phyloP scores from a whole-genome alignment of 257 asterid genomes.

The Gardenia jasminoides region DNA sequence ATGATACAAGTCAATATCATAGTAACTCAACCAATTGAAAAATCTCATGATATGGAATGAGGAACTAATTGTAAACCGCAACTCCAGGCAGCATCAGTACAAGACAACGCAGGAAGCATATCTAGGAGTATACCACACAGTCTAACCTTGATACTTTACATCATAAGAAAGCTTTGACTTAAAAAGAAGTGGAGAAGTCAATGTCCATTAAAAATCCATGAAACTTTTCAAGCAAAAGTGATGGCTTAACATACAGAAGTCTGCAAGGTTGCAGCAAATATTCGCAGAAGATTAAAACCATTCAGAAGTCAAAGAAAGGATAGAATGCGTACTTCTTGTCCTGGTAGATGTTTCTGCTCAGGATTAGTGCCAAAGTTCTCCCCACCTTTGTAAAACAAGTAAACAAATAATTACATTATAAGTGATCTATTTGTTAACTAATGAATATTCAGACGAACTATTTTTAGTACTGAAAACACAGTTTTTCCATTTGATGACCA shows the following conservation, averaged over 20 bases:
- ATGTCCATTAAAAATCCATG: neutral
- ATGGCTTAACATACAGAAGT: neutral
- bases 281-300: neutral
- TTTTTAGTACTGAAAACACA: neutral
- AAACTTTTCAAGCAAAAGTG: neutral
- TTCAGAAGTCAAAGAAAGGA: neutral
- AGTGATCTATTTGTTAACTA: neutral
- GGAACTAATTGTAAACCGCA: neutral
- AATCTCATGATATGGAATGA: neutral
- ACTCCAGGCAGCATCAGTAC: neutral
- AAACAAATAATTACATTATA: slow-evolving; percentile 4
- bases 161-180: neutral
- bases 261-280: neutral
- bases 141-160: neutral
- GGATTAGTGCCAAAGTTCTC: neutral
- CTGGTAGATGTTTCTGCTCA: slow-evolving; percentile 8
- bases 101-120: neutral
- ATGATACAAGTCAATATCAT: neutral
- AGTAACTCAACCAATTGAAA: neutral
- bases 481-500: slow-evolving; percentile 2
- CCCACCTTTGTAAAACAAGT: slow-evolving; percentile 17
- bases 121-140: neutral
- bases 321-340: slow-evolving; percentile 18
- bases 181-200: neutral
- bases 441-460: neutral